Percentiles rank a stretch among this genome's conserved stretches.
These are phyloP conservation scores for Phaeophleospora eucalypticola DNA, from an alignment of 2,329 filamentous ascomycete species.

Conservation along the genomic window DNA sequence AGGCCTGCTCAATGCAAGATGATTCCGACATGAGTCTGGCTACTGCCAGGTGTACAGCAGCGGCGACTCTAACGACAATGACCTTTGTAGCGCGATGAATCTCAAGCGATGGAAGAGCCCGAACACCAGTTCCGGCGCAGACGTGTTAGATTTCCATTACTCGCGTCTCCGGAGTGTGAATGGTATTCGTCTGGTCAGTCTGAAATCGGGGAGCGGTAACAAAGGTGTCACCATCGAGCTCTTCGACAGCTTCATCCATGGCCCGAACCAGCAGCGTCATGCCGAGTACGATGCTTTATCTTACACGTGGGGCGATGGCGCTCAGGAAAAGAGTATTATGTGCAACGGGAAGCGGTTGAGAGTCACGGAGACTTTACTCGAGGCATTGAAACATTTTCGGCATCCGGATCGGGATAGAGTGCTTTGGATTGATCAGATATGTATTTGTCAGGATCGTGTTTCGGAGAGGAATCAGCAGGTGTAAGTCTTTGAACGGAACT, in stretches of 20 bases:
- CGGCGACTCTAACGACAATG: no score
- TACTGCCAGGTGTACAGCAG: no score
- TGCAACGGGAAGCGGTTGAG: conserved; percentile 26
- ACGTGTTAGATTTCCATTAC: conserved; percentile 22
- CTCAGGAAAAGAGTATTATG: conserved; percentile 22
- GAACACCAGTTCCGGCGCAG: neutral
- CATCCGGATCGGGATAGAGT: conserved; percentile 15
- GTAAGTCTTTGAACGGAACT: no score
- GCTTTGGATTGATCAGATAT: conserved; percentile 32
- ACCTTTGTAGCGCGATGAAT: no score
- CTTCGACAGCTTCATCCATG: conserved; percentile 24
- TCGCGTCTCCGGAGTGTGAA: conserved; percentile 23
- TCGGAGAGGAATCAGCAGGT: conserved; percentile 31
- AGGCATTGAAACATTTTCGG: conserved; percentile 28
- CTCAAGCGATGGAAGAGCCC: no score
- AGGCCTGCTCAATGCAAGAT: no score
- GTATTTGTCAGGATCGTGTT: conserved; percentile 28
- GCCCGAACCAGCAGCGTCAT: conserved; percentile 12
- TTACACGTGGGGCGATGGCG: conserved; percentile 27
- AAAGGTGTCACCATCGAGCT: conserved; percentile 26
- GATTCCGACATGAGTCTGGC: no score
- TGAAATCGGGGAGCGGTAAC: conserved; percentile 24
- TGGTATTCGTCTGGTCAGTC: conserved; percentile 27
- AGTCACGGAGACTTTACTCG: conserved; percentile 26
- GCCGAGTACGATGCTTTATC: conserved; percentile 29